Conservation (phyloP, 2,329 filamentous ascomycete species). For the Colletotrichum godetiae region DNA sequence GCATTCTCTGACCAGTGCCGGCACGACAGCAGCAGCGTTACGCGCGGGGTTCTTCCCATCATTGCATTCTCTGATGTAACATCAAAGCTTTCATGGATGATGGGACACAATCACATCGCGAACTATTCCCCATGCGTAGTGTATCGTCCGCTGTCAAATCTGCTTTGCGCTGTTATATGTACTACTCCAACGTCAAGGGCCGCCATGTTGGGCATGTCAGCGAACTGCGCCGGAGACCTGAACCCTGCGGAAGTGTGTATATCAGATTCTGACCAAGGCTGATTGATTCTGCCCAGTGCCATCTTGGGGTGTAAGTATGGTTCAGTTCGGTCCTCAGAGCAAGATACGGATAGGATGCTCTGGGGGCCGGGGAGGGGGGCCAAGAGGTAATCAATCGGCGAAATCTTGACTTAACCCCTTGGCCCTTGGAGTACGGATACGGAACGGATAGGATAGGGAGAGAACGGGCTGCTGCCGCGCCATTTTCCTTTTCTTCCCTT, state of each 20-base stretch:
- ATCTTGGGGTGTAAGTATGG: neutral
- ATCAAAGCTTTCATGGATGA: slow-evolving; percentile 3
- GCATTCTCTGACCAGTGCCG: neutral
- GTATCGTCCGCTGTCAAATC: slow-evolving; percentile 23
- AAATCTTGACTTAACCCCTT: slow-evolving; percentile 11
- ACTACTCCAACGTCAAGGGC: neutral
- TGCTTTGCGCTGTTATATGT: neutral
- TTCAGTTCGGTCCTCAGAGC: neutral
- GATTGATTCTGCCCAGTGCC: neutral
- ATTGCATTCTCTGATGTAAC: neutral
- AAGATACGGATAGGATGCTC: neutral
- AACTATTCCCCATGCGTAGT: neutral
- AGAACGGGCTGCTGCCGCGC: neutral
- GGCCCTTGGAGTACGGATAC: neutral
- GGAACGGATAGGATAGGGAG: neutral
- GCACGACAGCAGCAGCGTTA: neutral
- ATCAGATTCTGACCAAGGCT: slow-evolving; percentile 1
- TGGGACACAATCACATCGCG: neutral
- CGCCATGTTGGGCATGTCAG: neutral
- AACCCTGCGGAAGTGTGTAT: slow-evolving; percentile 2
- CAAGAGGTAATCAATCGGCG: slow-evolving; percentile 6
- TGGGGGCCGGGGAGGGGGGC: neutral
- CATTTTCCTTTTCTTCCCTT: neutral
- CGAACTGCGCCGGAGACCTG: neutral
- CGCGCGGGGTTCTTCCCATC: slow-evolving; percentile 10